Base-by-base conservation (phyloP, 768 basidiomycete genomes). In the Asterophora lycoperdoides region DNA sequence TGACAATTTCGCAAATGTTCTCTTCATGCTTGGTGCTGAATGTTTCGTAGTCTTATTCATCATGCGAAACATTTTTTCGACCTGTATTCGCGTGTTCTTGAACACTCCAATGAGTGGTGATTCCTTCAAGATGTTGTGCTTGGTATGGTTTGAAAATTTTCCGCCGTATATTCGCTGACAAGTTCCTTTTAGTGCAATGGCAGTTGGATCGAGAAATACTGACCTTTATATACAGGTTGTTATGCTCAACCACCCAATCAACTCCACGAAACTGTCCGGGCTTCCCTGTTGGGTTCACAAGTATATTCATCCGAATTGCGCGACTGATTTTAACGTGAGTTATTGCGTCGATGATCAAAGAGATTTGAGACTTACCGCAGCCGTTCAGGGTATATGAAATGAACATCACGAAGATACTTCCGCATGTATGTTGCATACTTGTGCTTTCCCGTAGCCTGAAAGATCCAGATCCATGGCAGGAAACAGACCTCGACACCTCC, bases 171-270 rank as follows among this genome's bases (percentile, higher is more conserved):
- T 48, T 5, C 44, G 32, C 38, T 45, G 37, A 2, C 13, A 10
- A 2, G n/a, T 30, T 32, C 29, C 23, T 29, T 17, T 10, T 33
- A 5, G 8, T 11, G n/a, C n/a, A n/a, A n/a, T 11, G 33, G 4
- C 10, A 4, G 4, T n/a, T 34, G 5, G 5, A n/a, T 11, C 8
- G 5, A 34, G 33, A 14, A 4, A 4, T 20, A 30, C 32, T 36
- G 2, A 47, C 48, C 52, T 58, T 55, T 8, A 38, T 55, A 10
- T 63, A 68, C 1, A 71, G 54, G 39, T 73, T 73, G 14, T 65
- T 60, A 2, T 60, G 44, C 41, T 74, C 71, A 0, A 67, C 55
- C 2, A 63, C 46, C 69, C 70, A 72, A 45, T 56, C 52, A 38
- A 56, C 41, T 39, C 42, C 48, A n/a, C 44, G 39, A 44, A 56